A percentile compares a stretch with the other conserved stretches of the same genome.
These are phyloP conservation scores for Vitis vinifera DNA, from an alignment of 164 flowering plant species.

Conservation along the genomic window ASM3070453v1 NC_081807.1:1535001-1535500, in stretches of 20 bases:
- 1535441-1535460: conserved; percentile 29
- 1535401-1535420: conserved; percentile 29
- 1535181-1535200: not conserved
- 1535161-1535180: not conserved
- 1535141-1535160: not conserved
- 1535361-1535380: conserved; percentile 25
- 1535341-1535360: conserved; percentile 50
- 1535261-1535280: not conserved
- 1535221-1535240: not conserved
- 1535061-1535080: too few species aligned
- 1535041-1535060: too few species aligned
- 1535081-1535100: too few species aligned
- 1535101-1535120: too few species aligned
- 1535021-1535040: too few species aligned
- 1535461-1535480: conserved; percentile 44
- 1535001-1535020: too few species aligned
- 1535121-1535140: not conserved
- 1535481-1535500: conserved; percentile 54
- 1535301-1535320: not conserved
- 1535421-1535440: conserved; percentile 39
- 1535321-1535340: conserved; percentile 20
- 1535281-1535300: conserved; percentile 1
- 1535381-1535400: conserved; percentile 28
- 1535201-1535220: not conserved
- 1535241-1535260: not conserved